A percentile compares a stretch with the other conserved stretches of the same genome.
Conservation (phyloP, 2,329 filamentous ascomycete genomes). For the Scedosporium minutisporum region DNA sequence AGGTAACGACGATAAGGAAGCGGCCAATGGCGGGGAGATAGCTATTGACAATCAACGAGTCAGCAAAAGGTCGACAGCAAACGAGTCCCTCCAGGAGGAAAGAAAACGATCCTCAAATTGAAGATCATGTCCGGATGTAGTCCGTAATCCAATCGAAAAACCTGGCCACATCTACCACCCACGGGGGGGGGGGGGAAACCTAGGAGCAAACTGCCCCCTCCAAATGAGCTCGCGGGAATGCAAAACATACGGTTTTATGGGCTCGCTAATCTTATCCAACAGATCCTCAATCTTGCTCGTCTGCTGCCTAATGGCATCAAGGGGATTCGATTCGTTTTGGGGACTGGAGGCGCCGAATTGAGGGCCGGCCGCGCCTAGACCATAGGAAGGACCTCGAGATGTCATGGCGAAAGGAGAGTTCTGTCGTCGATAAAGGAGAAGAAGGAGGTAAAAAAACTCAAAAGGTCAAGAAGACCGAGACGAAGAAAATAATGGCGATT, state of each 20-base stretch:
- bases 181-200: not conserved
- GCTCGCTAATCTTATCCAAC: constrained; percentile 78
- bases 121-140: no score
- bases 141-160: no score
- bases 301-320: constrained; percentile 85
- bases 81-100: not conserved
- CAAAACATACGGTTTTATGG: constrained; percentile 78
- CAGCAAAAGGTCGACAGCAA: not conserved
- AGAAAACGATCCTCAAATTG: not conserved
- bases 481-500: not conserved
- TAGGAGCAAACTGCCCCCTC: not conserved
- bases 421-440: not conserved
- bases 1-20: constrained; percentile 96
- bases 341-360: constrained; percentile 52
- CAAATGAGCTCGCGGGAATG: not conserved
- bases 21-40: constrained; percentile 92
- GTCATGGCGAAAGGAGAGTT: constrained; percentile 19
- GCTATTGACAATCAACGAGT: constrained; percentile 34
- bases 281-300: constrained; percentile 98
- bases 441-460: not conserved
- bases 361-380: constrained; percentile 61
- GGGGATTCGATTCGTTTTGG: constrained; percentile 55
- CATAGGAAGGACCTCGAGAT: constrained; percentile 64
- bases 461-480: not conserved
- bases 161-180: no score